A percentile compares a stretch with the other conserved stretches of the same genome.
Conservation (phyloP, 768 basidiomycete genomes). For the Mrakia hoshinonis region DNA sequence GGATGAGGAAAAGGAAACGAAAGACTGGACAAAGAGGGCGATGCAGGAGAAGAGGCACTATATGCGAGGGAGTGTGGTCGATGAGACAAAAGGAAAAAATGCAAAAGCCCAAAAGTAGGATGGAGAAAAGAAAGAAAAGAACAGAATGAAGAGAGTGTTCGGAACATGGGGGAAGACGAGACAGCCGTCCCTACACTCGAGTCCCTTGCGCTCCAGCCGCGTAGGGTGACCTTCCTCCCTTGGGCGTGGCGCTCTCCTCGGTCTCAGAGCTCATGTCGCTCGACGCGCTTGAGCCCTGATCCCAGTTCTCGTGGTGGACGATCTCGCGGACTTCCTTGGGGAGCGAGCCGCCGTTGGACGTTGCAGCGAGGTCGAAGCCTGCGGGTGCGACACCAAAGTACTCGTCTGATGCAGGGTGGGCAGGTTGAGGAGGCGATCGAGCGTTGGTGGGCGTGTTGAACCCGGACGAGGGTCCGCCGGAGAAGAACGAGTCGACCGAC, state of each 20-base stretch:
- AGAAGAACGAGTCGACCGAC: slow-evolving; percentile 16
- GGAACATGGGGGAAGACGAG: background rate
- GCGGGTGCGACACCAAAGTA: background rate
- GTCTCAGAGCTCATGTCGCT: background rate
- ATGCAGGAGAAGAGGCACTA: too few relatives aligned
- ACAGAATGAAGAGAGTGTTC: background rate
- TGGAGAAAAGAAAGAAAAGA: background rate
- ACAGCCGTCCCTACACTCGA: background rate
- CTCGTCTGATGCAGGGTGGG: background rate
- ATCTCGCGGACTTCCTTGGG: background rate
- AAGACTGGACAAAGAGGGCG: too few relatives aligned
- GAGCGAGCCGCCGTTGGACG: too few relatives aligned
- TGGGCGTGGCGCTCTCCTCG: background rate
- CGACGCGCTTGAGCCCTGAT: background rate
- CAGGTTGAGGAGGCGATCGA: background rate
- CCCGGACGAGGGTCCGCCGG: slow-evolving; percentile 9
- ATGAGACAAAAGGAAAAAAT: background rate
- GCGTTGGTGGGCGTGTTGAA: slow-evolving; percentile 23
- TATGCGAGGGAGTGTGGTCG: too few relatives aligned
- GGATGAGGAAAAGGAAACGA: too few relatives aligned
- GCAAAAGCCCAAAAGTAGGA: background rate
- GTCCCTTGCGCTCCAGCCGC: background rate
- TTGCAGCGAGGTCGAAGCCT: background rate
- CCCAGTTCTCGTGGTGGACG: background rate
- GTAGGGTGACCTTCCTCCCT: background rate